A percentile compares a stretch with the other conserved stretches of the same genome.
Evolutionary conservation across 1,284 basidiomycete species (phyloP).

Genomic region (Heterobasidion parviporum): DNA sequence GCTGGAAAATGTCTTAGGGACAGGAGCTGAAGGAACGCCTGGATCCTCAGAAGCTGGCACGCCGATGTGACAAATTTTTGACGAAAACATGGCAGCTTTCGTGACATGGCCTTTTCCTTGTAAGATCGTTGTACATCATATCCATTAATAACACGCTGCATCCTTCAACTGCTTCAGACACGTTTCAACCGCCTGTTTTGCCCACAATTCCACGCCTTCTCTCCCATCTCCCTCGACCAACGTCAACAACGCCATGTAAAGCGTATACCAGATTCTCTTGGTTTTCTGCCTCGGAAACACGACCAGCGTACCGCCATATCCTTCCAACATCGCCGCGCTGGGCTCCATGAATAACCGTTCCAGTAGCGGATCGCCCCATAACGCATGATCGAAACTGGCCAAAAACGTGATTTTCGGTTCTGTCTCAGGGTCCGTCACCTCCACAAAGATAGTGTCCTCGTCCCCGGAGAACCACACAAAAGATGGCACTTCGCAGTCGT

Average conservation of each 20-base stretch:
- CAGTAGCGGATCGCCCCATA: slow-evolving; percentile 71
- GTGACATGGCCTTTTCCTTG: not conserved
- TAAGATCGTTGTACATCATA: not conserved
- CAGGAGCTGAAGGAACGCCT: slow-evolving; percentile 9
- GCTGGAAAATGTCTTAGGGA: slow-evolving; percentile 26
- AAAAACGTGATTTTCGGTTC: slow-evolving; percentile 22
- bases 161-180: slow-evolving; percentile 11
- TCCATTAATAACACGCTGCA: slow-evolving; percentile 14
- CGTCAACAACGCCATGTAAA: slow-evolving; percentile 50
- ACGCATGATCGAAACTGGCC: slow-evolving; percentile 37
- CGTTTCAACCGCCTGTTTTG: slow-evolving; percentile 14
- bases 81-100: not conserved
- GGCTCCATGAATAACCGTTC: slow-evolving; percentile 49
- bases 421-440: slow-evolving; percentile 15
- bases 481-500: slow-evolving; percentile 63
- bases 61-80: slow-evolving; percentile 4
- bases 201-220: slow-evolving; percentile 33
- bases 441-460: slow-evolving; percentile 39
- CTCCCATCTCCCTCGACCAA: slow-evolving; percentile 23
- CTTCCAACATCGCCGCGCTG: slow-evolving; percentile 44
- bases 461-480: slow-evolving; percentile 54
- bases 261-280: slow-evolving; percentile 66
- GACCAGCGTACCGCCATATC: slow-evolving; percentile 41
- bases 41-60: slow-evolving; percentile 10
- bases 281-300: slow-evolving; percentile 54